These are phyloP conservation scores for Alnus rubra DNA, from an alignment of 306 rosid genomes.

Conservation along the genomic window DNA sequence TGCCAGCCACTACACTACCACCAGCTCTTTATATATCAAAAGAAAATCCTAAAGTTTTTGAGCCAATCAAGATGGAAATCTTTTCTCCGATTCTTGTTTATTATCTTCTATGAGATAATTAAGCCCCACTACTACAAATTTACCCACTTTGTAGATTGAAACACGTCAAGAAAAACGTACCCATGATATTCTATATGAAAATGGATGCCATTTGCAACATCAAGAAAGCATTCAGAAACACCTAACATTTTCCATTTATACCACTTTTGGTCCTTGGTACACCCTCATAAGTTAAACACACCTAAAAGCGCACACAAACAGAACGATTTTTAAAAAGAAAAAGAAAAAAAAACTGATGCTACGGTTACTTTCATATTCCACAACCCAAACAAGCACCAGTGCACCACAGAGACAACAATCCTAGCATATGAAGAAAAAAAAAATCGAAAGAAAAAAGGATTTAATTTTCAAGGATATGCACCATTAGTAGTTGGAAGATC, in stretches of 20 bases:
- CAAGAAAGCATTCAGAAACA: conserved; percentile 30
- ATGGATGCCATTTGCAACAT: conserved; percentile 1
- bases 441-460: conserved; percentile 7
- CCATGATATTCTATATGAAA: not conserved
- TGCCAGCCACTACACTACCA: conserved; percentile 39
- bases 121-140: not conserved
- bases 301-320: conserved; percentile 40
- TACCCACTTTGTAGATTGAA: not conserved
- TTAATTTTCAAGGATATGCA: conserved; percentile 55
- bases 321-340: not conserved
- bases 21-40: not conserved
- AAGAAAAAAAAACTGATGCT: conserved; percentile 22
- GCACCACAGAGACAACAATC: conserved; percentile 18
- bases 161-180: too few species aligned
- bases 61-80: conserved; percentile 27
- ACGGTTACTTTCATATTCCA: conserved; percentile 43
- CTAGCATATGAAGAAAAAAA: conserved; percentile 22
- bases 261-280: conserved; percentile 34
- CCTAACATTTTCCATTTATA: conserved; percentile 27
- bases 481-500: conserved; percentile 84
- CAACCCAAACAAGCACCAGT: conserved; percentile 32
- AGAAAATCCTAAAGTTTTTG: conserved; percentile 32
- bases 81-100: conserved; percentile 19
- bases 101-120: not conserved
- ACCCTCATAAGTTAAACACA: conserved; percentile 44